A percentile compares a stretch with the other conserved stretches of the same genome.
phyloP scores from a whole-genome alignment of 306 rosid genomes.

The Hippophae rhamnoides region DNA sequence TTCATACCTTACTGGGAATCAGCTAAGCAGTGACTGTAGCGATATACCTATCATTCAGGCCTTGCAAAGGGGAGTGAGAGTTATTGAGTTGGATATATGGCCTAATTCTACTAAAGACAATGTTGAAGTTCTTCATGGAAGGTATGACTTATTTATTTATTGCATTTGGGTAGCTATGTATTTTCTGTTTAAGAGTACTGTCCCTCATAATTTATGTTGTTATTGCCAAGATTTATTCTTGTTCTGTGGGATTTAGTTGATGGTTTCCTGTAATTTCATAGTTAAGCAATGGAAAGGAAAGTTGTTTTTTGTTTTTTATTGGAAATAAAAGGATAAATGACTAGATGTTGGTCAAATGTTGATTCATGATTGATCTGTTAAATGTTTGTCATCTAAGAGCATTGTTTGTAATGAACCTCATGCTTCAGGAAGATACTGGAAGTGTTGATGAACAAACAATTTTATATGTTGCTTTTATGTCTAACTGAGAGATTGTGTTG shows the following conservation, averaged over 20 bases:
- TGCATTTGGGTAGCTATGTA: background rate
- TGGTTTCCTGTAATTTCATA: background rate
- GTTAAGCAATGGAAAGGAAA: background rate
- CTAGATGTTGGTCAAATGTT: background rate
- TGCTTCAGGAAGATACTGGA: too few species aligned
- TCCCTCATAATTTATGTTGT: background rate
- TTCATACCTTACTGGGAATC: slow-evolving; percentile 93
- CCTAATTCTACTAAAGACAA: slow-evolving; percentile 73
- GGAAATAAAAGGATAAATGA: background rate
- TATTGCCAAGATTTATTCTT: background rate
- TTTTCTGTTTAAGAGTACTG: background rate
- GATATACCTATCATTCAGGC: slow-evolving; percentile 74
- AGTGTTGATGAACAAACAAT: too few species aligned
- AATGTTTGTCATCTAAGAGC: background rate
- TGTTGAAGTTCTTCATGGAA: slow-evolving; percentile 91
- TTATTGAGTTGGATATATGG: slow-evolving; percentile 93
- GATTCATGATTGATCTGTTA: slow-evolving; percentile 1
- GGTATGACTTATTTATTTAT: slow-evolving; percentile 31
- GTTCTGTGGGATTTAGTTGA: background rate
- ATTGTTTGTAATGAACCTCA: too few species aligned
- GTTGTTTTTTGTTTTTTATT: too few species aligned
- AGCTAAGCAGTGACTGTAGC: slow-evolving; percentile 93
- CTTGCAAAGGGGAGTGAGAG: slow-evolving; percentile 76
- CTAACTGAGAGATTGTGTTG: slow-evolving; percentile 9
- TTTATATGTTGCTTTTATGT: background rate